These are phyloP conservation scores for Phlyctochytrium bullatum DNA, from an alignment of 192 early-diverging fungal species.

Conservation along the genomic window DNA sequence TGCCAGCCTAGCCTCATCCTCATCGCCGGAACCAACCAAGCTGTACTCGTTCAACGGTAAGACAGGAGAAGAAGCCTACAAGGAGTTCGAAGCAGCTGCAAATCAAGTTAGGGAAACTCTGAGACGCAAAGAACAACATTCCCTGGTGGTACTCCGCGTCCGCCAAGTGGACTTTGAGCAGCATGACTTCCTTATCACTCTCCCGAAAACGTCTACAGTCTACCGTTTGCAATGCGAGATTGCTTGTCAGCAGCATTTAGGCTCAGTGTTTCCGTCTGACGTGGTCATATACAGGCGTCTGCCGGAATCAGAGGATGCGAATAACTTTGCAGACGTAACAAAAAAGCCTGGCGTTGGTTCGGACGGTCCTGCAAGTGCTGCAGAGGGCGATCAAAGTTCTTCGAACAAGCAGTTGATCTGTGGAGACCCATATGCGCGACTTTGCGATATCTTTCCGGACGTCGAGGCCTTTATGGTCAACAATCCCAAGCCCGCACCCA, in stretches of 20 bases:
- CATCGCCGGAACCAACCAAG: background rate
- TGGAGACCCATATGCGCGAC: background rate
- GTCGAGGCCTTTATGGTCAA: background rate
- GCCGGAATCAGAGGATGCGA: background rate
- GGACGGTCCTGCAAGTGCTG: too few species aligned
- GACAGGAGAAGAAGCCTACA: conserved; percentile 11
- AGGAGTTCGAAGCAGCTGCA: conserved; percentile 6
- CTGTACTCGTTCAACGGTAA: conserved; percentile 10
- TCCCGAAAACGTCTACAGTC: conserved; percentile 18
- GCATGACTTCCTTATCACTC: conserved; percentile 21
- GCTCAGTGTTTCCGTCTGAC: conserved; percentile 17
- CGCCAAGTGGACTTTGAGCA: conserved; percentile 25
- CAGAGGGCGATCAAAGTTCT: background rate
- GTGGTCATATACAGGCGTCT: conserved; percentile 12
- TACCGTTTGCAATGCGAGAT: conserved; percentile 25
- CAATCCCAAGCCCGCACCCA: background rate
- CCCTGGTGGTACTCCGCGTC: conserved; percentile 17
- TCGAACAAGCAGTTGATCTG: background rate
- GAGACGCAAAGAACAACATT: conserved; percentile 8
- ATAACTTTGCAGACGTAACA: background rate
- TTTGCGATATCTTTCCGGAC: background rate
- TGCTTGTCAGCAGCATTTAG: conserved; percentile 11
- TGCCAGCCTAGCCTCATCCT: background rate
- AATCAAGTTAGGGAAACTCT: conserved; percentile 10
- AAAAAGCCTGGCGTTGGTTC: too few species aligned